Conservation (phyloP, 1,284 basidiomycete species). For the Cryptococcus sp. region DNA sequence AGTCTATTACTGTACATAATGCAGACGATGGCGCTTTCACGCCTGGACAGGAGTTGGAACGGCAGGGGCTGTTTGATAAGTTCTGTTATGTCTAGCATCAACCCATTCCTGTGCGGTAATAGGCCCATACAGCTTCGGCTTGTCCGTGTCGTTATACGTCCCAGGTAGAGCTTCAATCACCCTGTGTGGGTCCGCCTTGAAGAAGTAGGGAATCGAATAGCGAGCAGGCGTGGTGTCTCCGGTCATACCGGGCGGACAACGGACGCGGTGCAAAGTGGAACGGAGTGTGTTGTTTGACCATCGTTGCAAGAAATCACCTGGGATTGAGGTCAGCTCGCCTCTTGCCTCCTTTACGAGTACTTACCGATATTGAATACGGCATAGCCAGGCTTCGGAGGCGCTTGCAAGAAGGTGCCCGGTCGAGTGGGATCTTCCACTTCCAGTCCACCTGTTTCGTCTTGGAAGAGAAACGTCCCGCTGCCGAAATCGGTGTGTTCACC, state of each 20-base stretch:
- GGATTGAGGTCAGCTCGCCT: background rate
- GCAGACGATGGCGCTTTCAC: too few relatives aligned
- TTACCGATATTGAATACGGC: constrained; percentile 64
- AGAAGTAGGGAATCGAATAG: constrained; percentile 63
- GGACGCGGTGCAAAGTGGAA: constrained; percentile 63
- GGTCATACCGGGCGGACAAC: constrained; percentile 52
- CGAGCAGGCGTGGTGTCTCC: constrained; percentile 56
- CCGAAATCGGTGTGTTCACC: constrained; percentile 55
- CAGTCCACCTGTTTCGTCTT: constrained; percentile 62
- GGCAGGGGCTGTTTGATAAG: too few relatives aligned
- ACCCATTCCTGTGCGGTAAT: constrained; percentile 55
- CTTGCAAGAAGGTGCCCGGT: constrained; percentile 58
- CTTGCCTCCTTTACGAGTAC: background rate
- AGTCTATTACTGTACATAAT: too few relatives aligned
- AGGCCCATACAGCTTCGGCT: constrained; percentile 46
- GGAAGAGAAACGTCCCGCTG: constrained; percentile 61
- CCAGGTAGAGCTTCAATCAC: constrained; percentile 60
- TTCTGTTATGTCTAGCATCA: constrained; percentile 3
- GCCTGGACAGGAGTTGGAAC: too few relatives aligned
- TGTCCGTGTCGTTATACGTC: constrained; percentile 52
- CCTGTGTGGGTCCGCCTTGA: constrained; percentile 51
- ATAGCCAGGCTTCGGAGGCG: constrained; percentile 57
- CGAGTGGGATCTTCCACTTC: constrained; percentile 61
- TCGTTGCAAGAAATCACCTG: constrained; percentile 57
- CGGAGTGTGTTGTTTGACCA: constrained; percentile 61